These are phyloP conservation scores for Nannizziopsis arthrosporioides DNA, from an alignment of 2,329 filamentous ascomycete genomes.

Conservation along the genomic window DNA sequence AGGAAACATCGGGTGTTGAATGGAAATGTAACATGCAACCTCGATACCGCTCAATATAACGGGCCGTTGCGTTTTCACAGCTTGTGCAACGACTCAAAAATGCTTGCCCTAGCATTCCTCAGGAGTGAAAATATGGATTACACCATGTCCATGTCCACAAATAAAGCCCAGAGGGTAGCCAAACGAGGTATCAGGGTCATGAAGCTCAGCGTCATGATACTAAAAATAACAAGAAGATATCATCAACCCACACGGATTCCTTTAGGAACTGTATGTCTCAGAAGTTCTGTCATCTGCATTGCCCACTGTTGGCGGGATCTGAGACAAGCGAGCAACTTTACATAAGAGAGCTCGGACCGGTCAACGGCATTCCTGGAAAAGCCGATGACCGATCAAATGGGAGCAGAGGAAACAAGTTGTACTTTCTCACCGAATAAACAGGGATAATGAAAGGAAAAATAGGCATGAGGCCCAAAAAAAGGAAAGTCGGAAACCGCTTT, in stretches of 20 bases:
- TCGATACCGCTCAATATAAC: not conserved
- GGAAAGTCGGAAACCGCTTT: too few relatives aligned
- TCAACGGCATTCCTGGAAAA: too few relatives aligned
- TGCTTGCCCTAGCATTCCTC: too few relatives aligned
- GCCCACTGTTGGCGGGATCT: not conserved
- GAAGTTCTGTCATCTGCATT: not conserved
- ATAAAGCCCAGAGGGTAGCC: too few relatives aligned
- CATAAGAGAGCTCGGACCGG: not conserved
- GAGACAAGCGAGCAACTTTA: slow-evolving; percentile 7
- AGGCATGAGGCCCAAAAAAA: too few relatives aligned
- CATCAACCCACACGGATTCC: not conserved
- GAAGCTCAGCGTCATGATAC: not conserved
- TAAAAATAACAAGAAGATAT: not conserved
- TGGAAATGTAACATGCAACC: not conserved
- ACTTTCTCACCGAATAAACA: too few relatives aligned
- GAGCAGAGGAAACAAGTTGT: too few relatives aligned
- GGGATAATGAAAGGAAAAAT: too few relatives aligned
- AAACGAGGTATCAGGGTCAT: not conserved
- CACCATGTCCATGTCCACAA: too few relatives aligned
- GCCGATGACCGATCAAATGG: too few relatives aligned
- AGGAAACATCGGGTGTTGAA: not conserved
- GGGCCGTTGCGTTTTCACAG: slow-evolving; percentile 1
- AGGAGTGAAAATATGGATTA: too few relatives aligned
- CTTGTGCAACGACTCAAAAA: not conserved
- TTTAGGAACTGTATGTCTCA: slow-evolving; percentile 7